phyloP scores from a whole-genome alignment of 768 basidiomycete genomes.

The Russula sp. region DNA sequence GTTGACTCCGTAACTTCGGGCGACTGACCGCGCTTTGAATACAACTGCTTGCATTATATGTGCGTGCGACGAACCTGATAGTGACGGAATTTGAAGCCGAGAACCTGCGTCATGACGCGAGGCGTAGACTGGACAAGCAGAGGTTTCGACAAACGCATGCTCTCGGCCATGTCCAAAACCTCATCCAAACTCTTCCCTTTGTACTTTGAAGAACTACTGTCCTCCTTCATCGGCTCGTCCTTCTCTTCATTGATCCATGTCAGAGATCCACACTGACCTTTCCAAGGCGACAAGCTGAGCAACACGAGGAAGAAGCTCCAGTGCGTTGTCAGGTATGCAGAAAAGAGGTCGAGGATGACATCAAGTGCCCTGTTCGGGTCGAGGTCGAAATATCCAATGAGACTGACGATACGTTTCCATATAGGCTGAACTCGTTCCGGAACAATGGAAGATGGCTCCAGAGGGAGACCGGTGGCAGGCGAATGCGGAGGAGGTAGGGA shows the following conservation, averaged over 20 bases:
- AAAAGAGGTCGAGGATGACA: conserved; percentile 86
- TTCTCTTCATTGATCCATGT: conserved; percentile 14
- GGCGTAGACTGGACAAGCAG: conserved; percentile 32
- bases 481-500: conserved; percentile 72
- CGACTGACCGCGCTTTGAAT: conserved; percentile 33
- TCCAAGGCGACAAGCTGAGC: conserved; percentile 83
- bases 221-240: conserved; percentile 4
- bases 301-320: conserved; percentile 85
- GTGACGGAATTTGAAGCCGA: conserved; percentile 95
- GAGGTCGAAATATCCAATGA: conserved; percentile 94
- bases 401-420: conserved; percentile 80
- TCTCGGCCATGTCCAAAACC: conserved; percentile 50
- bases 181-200: conserved; percentile 61
- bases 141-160: conserved; percentile 5
- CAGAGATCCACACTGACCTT: conserved; percentile 13
- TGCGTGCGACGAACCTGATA: conserved; percentile 58
- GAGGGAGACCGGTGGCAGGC: conserved; percentile 53
- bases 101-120: conserved; percentile 75
- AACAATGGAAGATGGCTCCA: conserved; percentile 49
- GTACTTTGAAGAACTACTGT: conserved; percentile 30
- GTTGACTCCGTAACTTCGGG: conserved; percentile 52
- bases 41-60: conserved; percentile 11
- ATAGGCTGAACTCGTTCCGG: conserved; percentile 58
- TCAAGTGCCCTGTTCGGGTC: conserved; percentile 94
- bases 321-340: conserved; percentile 72